Evolutionary conservation across 202 grass and related monocot genomes (phyloP), one percentile per base, ranked within the genome.

Genomic region (Carex arenaria): DNA sequence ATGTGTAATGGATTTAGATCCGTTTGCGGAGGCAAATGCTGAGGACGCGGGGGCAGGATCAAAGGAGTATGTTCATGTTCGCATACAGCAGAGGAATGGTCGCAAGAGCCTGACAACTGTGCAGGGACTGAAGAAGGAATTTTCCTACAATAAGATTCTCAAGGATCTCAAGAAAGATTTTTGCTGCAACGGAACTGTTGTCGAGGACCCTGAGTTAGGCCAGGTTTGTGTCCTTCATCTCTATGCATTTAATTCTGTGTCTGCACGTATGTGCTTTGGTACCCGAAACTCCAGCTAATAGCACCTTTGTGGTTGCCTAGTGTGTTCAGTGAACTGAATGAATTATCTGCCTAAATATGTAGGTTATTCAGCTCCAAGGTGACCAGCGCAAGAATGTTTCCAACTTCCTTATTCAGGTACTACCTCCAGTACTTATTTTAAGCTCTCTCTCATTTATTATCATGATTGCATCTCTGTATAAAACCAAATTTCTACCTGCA

Each of bases 111-210:
- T 97, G 85, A 97, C 91, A 18, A 97, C 94, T 57, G 94, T 97
- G 70, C 94, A 97, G 72, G 94, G 94, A 18, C 67, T 97, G 72
- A 97, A 97, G 73, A 93, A 97, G 83, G 94, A 97, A 10, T 97
- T 86, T 84, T 93, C 91, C 72, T 97, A 97, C 45, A 97, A 89
- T 86, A 97, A 92, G 77, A 97, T 97, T 53, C 87, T 97, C 45
- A 97, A 97, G 85, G 91, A 97, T 61, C 94, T 97, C 72, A 97
- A 97, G 85, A 97, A 91, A 51, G 94, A 97, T 7, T 97, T 97
- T 85, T 97, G 94, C 82, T 97, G 94, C 83, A 97, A 97, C 77
- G 94, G 94, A 78, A 97, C 89, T 85, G 91, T 97, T 67, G 89
- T 97, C 14, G 86, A 93, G 84, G 94, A 97, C 79, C 86, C 94